Conservation (phyloP, 257 asterid species). For the Solanum virginianum region DNA sequence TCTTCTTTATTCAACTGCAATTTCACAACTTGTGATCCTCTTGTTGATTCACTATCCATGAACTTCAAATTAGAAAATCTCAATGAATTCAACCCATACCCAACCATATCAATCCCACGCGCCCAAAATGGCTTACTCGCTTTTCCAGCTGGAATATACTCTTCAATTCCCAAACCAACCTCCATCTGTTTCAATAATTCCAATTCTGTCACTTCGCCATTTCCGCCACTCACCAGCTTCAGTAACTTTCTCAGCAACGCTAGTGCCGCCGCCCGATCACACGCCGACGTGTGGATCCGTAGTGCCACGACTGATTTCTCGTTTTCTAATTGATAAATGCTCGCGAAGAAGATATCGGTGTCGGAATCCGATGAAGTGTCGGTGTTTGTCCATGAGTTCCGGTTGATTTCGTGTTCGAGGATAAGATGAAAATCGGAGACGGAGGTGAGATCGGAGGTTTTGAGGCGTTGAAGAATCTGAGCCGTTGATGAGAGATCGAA, state of each 20-base stretch:
- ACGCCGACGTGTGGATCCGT: slow-evolving; percentile 67
- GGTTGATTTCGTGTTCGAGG: slow-evolving; percentile 72
- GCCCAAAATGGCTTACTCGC: slow-evolving; percentile 81
- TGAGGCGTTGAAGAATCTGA: slow-evolving; percentile 29
- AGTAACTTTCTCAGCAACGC: slow-evolving; percentile 43
- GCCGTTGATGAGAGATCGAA: slow-evolving; percentile 51
- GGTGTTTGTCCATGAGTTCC: slow-evolving; percentile 36
- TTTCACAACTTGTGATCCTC: slow-evolving; percentile 55
- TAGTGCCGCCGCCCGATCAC: slow-evolving; percentile 65
- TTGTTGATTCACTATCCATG: slow-evolving; percentile 29
- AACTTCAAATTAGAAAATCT: slow-evolving; percentile 49
- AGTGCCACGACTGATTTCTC: slow-evolving; percentile 37
- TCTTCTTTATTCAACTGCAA: slow-evolving; percentile 35
- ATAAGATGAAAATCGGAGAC: slow-evolving; percentile 43
- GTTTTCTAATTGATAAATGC: slow-evolving; percentile 27
- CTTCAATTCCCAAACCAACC: slow-evolving; percentile 57
- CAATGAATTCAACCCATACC: slow-evolving; percentile 65
- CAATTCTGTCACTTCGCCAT: slow-evolving; percentile 4
- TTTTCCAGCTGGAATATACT: slow-evolving; percentile 49
- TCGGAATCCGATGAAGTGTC: slow-evolving; percentile 13
- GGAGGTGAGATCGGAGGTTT: neutral
- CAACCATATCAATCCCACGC: slow-evolving; percentile 74
- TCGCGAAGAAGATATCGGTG: slow-evolving; percentile 47
- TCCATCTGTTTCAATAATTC: slow-evolving; percentile 13
- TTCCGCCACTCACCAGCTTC: slow-evolving; percentile 13